These are phyloP conservation scores for Paramecium pentaurelia DNA, from an alignment of 73 alveolate genomes.

Conservation along the genomic window DNA sequence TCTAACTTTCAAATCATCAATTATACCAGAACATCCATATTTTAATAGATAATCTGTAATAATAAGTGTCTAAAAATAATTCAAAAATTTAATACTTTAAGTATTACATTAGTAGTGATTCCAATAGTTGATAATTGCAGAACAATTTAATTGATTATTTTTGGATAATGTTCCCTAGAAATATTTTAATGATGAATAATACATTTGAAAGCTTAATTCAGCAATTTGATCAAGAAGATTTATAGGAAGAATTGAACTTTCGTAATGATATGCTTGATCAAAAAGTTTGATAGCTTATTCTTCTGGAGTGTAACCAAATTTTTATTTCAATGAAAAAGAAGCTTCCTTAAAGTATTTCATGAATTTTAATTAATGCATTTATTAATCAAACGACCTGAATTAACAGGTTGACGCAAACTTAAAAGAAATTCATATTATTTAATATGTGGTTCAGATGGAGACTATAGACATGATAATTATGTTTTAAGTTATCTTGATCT, in stretches of 20 bases:
- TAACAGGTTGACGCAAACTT: neutral
- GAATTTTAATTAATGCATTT: neutral
- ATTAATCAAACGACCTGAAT: neutral
- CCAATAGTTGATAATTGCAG: neutral
- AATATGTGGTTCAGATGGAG: neutral
- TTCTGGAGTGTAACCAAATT: neutral
- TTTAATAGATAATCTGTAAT: slow-evolving; percentile 32
- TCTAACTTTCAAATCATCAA: slow-evolving; percentile 3
- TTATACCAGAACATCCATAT: slow-evolving; percentile 30
- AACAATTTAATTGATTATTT: neutral
- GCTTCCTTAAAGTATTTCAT: slow-evolving; percentile 22
- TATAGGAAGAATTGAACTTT: neutral
- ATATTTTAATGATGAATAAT: neutral
- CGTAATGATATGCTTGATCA: slow-evolving; percentile 14
- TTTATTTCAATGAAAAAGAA: neutral
- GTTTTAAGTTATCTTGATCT: neutral
- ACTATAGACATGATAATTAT: neutral
- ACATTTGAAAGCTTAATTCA: slow-evolving; percentile 41
- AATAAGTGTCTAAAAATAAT: neutral
- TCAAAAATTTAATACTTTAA: neutral
- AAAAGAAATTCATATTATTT: neutral
- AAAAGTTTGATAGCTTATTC: neutral
- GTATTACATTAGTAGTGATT: neutral
- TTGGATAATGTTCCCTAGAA: slow-evolving; percentile 26
- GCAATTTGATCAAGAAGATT: neutral